Percentiles rank a stretch among this genome's conserved stretches.
Conservation (phyloP, 2,329 filamentous ascomycete species). For the Corinectria fuckeliana region DNA sequence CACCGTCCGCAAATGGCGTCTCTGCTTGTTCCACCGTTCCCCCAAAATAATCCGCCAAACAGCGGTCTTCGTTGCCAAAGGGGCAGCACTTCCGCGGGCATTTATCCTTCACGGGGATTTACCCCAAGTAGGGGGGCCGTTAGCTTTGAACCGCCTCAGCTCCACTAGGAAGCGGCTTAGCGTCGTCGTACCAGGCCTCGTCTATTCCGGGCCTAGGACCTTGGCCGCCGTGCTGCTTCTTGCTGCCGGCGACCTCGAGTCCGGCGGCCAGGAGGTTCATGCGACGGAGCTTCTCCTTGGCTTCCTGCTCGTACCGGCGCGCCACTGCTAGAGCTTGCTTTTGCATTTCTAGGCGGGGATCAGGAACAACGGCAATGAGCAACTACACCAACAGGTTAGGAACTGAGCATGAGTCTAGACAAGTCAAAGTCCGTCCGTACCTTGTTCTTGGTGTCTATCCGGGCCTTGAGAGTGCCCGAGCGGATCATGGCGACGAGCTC, state of each 20-base stretch:
- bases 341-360: conserved; percentile 75
- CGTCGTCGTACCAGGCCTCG: conserved; percentile 46
- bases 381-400: conserved; percentile 53
- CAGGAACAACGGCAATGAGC: conserved; percentile 72
- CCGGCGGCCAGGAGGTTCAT: conserved; percentile 79
- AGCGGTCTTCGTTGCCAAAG: not conserved
- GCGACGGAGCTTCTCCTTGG: conserved; percentile 77
- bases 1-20: not conserved
- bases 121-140: not conserved
- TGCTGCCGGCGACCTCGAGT: conserved; percentile 64
- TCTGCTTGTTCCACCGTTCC: not conserved
- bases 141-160: conserved; percentile 17
- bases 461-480: conserved; percentile 72
- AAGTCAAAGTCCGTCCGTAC: conserved; percentile 48
- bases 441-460: conserved; percentile 83
- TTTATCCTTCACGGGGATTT: conserved; percentile 3
- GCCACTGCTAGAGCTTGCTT: conserved; percentile 71
- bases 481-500: conserved; percentile 85
- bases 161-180: conserved; percentile 12
- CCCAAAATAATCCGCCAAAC: conserved; percentile 9
- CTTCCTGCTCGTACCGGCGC: conserved; percentile 74
- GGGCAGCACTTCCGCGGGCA: not conserved
- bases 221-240: conserved; percentile 26
- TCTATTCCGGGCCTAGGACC: conserved; percentile 29
- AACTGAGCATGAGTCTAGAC: not conserved